Evolutionary conservation across 495 filamentous ascomycete genomes (phyloP).

Genomic region (Glarea lozoyensis): DNA sequence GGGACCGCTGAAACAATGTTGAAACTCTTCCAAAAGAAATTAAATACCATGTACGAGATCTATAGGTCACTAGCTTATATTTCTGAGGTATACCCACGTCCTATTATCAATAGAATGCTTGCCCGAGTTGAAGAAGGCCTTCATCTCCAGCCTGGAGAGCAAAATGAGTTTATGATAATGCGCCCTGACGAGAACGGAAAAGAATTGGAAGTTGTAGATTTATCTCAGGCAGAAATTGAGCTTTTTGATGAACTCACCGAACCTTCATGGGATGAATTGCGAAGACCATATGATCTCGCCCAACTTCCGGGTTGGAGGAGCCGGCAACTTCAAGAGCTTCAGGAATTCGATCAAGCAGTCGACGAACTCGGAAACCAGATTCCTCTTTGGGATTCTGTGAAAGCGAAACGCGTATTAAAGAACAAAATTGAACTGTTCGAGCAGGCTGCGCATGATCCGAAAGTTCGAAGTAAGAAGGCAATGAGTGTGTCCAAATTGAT

Average conservation of each 20-base stretch:
- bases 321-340: background rate
- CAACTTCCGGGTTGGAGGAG: background rate
- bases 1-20: conserved; percentile 2
- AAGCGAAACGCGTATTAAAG: background rate
- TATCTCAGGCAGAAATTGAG: background rate
- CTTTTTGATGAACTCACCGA: background rate
- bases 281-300: background rate
- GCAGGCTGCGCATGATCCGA: background rate
- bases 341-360: background rate
- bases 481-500: background rate
- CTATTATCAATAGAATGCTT: background rate
- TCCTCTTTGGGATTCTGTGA: background rate
- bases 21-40: background rate
- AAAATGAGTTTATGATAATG: background rate
- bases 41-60: no score
- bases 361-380: background rate
- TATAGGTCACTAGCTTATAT: no score
- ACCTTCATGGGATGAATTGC: background rate
- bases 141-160: background rate
- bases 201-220: no score
- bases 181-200: no score
- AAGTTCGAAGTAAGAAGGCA: background rate
- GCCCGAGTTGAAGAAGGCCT: background rate
- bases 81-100: background rate
- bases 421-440: background rate